Base-by-base conservation (phyloP, 805 yeast species). In the Pichia kluyveri region DNA sequence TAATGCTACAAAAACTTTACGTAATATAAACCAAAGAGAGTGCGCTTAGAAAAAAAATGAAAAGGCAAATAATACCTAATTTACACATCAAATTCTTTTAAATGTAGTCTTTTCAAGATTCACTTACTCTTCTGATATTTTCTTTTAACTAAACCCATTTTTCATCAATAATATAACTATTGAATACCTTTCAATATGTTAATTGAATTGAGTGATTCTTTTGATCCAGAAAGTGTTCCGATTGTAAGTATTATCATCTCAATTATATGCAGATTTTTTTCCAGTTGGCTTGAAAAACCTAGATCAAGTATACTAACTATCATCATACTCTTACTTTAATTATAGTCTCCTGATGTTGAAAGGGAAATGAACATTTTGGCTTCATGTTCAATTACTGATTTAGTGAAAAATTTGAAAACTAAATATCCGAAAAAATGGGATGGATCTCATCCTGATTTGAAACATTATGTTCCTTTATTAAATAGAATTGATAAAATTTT, bases 381-480 rank as follows among this genome's bases (percentile, higher is more conserved):
- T n/a, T 38, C 28, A 1, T 56, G 59, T 34, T n/a, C 56, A 9
- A 14, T 47, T 8, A 56, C 56, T 7, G 61, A 60, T 38, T 55
- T 63, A 40, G 36, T 61, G 1, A 23, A 34, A 1, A 38, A 54
- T 9, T 54, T 58, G 31, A 48, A 51, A 9, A 37, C 51, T 5
- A 54, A 54, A 45, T 51, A 57, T 37, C 49, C 49, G 1, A 59
- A 60, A 38, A 54, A 49, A 11, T 64, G 66, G 67, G 61, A 60
- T 49, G 65, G 66, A 14, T 46, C 61, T 6, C 54, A 58, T 39
- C 70, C 74, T 8, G 76, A 86, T 55, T 64, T 91, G 34, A 75
- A 74, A 51, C 82, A 81, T 50, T 90, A 96, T 93, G 76, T 86
- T 30, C 75, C 83, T 0, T 79, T 86, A 1, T 69, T 91, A 56